Base-by-base conservation (phyloP, 345 rosid genomes). In the Noccaea bulbosa region DNA sequence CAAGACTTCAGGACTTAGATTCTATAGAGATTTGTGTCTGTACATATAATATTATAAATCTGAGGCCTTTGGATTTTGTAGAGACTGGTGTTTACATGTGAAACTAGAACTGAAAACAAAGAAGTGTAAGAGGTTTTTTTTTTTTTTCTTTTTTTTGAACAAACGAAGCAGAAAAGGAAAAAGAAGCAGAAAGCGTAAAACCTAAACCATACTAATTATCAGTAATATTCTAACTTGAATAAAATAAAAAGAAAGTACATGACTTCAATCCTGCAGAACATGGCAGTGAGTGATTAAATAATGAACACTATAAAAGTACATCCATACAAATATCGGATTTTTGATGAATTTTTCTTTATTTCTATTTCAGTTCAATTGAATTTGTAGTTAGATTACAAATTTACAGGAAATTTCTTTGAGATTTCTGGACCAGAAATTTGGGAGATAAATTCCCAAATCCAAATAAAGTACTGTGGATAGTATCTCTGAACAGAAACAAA, bases 1-100 rank as follows among this genome's bases (percentile, higher is more conserved):
- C 79, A 62, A 69, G 71, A 69, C 40, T 69, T 32, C 54, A 54
- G 50, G 44, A 62, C 8, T 16, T 47, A 69, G 79, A 75, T 75
- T 69, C 11, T 39, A 46, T 69, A 15, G 65, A 55, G 69, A 61
- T 48, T 39, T 50, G 24, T 51, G 43, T 60, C 32, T 51, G 69
- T 41, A 44, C 44, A 27, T 3, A 16, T 34, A 16, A 9, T 35
- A 15, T 14, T 38, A 38, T 66, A 9, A 8, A 49, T n/a, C 8
- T 2, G 17, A 47, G 51, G 4, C 38, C 43, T 11, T 73, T 17
- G 53, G 59, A 65, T 57, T 40, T 38, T 50, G 72, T 68, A 24
- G n/a, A 68, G 48, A 67, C 40, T 68, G 49, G 44, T 61, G 52
- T 59, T 35, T 12, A 61, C 78, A 74, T 69, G 74, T 68, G 78